Evolutionary conservation across 768 basidiomycete species (phyloP).

Genomic region (Phallus indusiatus): DNA sequence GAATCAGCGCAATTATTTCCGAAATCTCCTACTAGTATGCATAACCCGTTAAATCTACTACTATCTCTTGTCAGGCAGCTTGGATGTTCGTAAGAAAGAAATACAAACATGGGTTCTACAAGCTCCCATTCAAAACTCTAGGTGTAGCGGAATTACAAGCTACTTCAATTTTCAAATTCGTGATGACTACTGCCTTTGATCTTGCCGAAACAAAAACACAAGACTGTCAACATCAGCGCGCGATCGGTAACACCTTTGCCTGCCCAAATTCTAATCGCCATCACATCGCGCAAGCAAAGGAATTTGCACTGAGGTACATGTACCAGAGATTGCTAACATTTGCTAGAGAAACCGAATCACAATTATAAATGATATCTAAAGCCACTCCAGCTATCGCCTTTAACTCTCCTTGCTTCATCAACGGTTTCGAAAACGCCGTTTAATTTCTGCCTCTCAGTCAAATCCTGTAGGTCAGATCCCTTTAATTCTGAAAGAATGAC

Average conservation of each 20-base stretch:
- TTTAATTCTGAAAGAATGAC: conserved; percentile 28
- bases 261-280: no score
- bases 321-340: no score
- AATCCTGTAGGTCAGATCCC: background rate
- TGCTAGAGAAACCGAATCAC: background rate
- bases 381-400: background rate
- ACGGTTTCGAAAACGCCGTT: conserved; percentile 4
- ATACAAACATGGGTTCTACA: background rate
- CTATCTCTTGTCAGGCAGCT: background rate
- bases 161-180: no score
- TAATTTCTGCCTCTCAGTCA: background rate
- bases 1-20: background rate
- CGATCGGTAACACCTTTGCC: no score
- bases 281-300: no score
- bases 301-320: no score
- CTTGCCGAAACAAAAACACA: no score
- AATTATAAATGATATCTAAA: background rate
- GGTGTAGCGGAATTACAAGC: no score
- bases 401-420: background rate
- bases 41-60: background rate
- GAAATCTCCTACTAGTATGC: background rate
- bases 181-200: no score
- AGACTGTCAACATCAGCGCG: no score
- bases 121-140: no score
- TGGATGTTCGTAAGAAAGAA: background rate